Base-by-base conservation (phyloP, 2,329 filamentous ascomycete species). In the Paecilomyces formosus region DNA sequence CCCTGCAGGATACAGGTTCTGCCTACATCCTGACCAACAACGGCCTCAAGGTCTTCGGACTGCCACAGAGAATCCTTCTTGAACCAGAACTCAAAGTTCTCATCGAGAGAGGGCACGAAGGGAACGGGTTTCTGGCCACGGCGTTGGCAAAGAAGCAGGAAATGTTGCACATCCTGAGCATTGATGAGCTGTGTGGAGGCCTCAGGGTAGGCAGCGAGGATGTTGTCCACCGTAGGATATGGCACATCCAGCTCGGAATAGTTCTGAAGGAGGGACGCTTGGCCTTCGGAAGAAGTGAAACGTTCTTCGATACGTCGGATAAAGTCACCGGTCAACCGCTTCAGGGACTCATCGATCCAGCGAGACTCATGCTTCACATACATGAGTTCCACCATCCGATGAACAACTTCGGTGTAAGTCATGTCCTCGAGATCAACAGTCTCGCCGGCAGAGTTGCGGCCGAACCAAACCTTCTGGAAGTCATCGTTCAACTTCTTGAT, bases 1-100 rank as follows among this genome's bases (percentile, higher is more conserved):
- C 94, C 95, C 74, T 99, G 94, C 39, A 99, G 81, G 71, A 99
- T 97, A 79, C 92, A 97, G 52, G 92, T 96, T 71, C 95, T 86
- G 63, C 91, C 92, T 60, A 99, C 94, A 72, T 99, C 95, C 76
- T 97, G 94, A 66, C 83, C 93, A 61, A 97, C 92, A 59, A 99
- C 92, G 57, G 94, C 94, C 69, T 95, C 93, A 11, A 99, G 82
- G 70, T 99, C 94, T 77, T 99, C 94, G 0, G 94, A 97, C 78
- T 99, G 94, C 94, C 94, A 99, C 7, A 99, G 84, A 1, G 94
- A 99, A 75, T 99, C 94, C 81, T 99, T 99, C 86, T 99, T 99
- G 88, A 99, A 99, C 81, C 91, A 99, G 78, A 95, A 96, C 73
- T 99, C 94, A 65, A 99, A 99, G 72, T 93, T 96, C 63, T 96